Evolutionary conservation across 352 stramenopile species (phyloP).

Genomic region (Phytophthora europaea): DNA sequence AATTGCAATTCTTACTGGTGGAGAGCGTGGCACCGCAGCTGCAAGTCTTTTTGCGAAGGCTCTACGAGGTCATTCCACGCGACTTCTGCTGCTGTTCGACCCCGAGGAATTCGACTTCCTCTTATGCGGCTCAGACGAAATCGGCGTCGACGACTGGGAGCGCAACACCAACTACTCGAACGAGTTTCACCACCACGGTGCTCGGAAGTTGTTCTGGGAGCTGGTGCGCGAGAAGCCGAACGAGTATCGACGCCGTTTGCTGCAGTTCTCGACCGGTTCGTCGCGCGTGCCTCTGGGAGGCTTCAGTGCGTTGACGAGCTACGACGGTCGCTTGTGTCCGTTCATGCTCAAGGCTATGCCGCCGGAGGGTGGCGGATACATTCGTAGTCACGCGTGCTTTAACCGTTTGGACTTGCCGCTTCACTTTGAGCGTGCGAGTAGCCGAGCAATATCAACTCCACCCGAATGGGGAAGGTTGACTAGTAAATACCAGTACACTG

Average conservation of each 20-base stretch:
- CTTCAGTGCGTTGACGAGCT: slow-evolving; percentile 60
- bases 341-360: slow-evolving; percentile 59
- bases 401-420: slow-evolving; percentile 95
- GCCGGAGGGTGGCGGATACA: slow-evolving; percentile 44
- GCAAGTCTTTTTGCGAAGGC: slow-evolving; percentile 86
- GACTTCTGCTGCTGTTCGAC: slow-evolving; percentile 95
- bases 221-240: slow-evolving; percentile 78
- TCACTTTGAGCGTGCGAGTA: slow-evolving; percentile 75
- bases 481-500: no score
- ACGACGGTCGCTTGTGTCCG: slow-evolving; percentile 60
- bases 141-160: slow-evolving; percentile 95
- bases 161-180: slow-evolving; percentile 71
- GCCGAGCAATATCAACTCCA: no score
- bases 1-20: slow-evolving; percentile 92
- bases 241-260: slow-evolving; percentile 54
- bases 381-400: slow-evolving; percentile 72
- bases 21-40: slow-evolving; percentile 88
- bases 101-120: slow-evolving; percentile 96
- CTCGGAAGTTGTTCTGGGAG: slow-evolving; percentile 51
- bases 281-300: slow-evolving; percentile 60
- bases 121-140: slow-evolving; percentile 93
- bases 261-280: slow-evolving; percentile 71
- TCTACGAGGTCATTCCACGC: slow-evolving; percentile 96
- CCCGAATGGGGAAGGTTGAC: no score
- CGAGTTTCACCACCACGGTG: slow-evolving; percentile 36